Conservation (phyloP, 306 rosid species). For the Prunus salicina region DNA sequence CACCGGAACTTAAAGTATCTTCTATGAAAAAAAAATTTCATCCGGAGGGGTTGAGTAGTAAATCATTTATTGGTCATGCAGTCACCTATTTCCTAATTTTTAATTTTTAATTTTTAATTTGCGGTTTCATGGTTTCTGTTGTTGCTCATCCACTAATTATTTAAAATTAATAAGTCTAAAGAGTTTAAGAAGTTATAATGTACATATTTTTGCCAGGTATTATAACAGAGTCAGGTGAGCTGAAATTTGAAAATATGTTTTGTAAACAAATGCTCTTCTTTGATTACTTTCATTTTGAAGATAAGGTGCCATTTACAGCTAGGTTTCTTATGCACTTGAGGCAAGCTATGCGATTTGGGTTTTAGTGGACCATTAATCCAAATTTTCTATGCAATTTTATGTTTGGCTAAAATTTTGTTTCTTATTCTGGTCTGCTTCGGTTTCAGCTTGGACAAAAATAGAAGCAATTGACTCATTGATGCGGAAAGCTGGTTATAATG, state of each 20-base stretch:
- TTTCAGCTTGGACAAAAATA: conserved; percentile 77
- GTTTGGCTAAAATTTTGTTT: neutral
- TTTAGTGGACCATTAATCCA: neutral
- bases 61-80: neutral
- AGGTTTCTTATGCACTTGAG: neutral
- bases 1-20: neutral
- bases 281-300: neutral
- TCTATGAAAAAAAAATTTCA: neutral
- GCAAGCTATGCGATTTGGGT: neutral
- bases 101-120: neutral
- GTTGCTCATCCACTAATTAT: neutral
- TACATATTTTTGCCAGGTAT: too few relatives aligned
- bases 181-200: too few relatives aligned
- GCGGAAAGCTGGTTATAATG: conserved; percentile 80
- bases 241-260: neutral
- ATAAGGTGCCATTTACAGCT: neutral
- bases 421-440: conserved; percentile 11
- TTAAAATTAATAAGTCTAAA: too few relatives aligned
- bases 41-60: neutral
- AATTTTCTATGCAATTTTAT: neutral
- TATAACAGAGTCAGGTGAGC: neutral
- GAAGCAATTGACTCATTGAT: conserved; percentile 94
- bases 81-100: neutral
- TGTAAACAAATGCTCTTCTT: neutral
- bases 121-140: neutral